These are phyloP conservation scores for Crepidotus variabilis DNA, from an alignment of 768 basidiomycete species.

Conservation along the genomic window DNA sequence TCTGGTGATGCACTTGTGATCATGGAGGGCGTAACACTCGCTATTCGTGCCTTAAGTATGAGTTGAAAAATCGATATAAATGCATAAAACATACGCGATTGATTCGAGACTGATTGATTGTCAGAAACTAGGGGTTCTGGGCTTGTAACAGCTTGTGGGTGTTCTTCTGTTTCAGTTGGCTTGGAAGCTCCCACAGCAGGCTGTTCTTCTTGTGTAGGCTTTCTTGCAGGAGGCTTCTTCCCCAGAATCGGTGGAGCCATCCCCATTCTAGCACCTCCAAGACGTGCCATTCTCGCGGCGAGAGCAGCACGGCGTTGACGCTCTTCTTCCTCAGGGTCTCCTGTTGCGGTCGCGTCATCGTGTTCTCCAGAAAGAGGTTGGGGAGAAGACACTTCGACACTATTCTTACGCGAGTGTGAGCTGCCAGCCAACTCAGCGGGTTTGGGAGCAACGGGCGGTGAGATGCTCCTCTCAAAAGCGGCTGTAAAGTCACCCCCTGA, in stretches of 20 bases:
- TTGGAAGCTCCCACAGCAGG: slow-evolving; percentile 17
- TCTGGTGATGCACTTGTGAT: background rate
- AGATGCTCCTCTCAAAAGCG: slow-evolving; percentile 26
- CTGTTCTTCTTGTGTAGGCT: slow-evolving; percentile 24
- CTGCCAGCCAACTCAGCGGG: slow-evolving; percentile 12
- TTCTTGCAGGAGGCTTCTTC: slow-evolving; percentile 34
- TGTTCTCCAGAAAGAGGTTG: slow-evolving; percentile 16
- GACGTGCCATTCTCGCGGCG: slow-evolving; percentile 88
- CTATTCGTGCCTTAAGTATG: background rate
- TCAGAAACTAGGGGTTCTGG: slow-evolving; percentile 2
- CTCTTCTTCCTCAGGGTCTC: slow-evolving; percentile 67
- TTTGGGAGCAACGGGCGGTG: slow-evolving; percentile 28
- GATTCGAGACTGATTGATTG: background rate
- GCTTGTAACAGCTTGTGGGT: slow-evolving; percentile 1
- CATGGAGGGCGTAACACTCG: background rate
- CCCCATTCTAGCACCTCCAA: slow-evolving; percentile 81
- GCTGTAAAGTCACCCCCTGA: slow-evolving; percentile 14
- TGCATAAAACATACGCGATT: background rate
- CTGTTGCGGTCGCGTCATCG: slow-evolving; percentile 21
- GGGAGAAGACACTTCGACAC: slow-evolving; percentile 1
- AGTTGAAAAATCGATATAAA: background rate
- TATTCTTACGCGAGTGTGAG: slow-evolving; percentile 12
- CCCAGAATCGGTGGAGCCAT: slow-evolving; percentile 77
- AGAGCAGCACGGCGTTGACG: slow-evolving; percentile 80
- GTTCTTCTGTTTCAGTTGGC: slow-evolving; percentile 7